These are phyloP conservation scores for Aaosphaeria pasadenensis DNA, from an alignment of 2,329 filamentous ascomycete species.

Conservation along the genomic window DNA sequence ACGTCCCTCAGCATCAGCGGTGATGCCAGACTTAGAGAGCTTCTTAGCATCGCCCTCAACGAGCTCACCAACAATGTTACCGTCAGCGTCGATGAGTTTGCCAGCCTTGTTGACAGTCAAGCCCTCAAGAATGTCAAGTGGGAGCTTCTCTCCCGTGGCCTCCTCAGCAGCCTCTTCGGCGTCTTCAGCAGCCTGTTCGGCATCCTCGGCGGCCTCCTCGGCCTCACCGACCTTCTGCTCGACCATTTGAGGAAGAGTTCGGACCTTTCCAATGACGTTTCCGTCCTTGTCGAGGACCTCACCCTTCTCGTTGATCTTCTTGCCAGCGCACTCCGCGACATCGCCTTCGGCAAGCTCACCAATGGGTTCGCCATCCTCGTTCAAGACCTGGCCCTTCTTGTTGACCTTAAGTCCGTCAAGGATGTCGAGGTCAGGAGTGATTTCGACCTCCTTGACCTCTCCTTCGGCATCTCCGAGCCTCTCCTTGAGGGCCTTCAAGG, in stretches of 20 bases:
- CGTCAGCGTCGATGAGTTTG: constrained; percentile 48
- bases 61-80: constrained; percentile 48
- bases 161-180: constrained; percentile 19
- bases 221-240: constrained; percentile 30
- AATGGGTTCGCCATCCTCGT: constrained; percentile 53
- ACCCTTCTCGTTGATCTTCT: constrained; percentile 63
- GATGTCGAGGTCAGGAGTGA: constrained; percentile 45
- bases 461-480: constrained; percentile 45
- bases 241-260: constrained; percentile 48
- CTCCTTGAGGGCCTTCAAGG: constrained; percentile 46
- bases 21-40: constrained; percentile 48
- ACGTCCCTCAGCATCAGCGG: constrained; percentile 46
- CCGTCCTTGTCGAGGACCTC: constrained; percentile 64
- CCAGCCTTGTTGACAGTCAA: constrained; percentile 50
- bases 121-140: constrained; percentile 49
- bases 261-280: constrained; percentile 60
- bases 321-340: constrained; percentile 60
- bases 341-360: constrained; percentile 57
- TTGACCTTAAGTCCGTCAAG: constrained; percentile 56
- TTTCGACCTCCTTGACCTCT: constrained; percentile 39
- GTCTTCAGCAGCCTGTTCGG: constrained; percentile 27
- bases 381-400: constrained; percentile 55
- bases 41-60: constrained; percentile 52
- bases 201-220: constrained; percentile 31
- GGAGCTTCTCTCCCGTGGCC: constrained; percentile 40